These are phyloP conservation scores for Oxytropis ochrocephala DNA, from an alignment of 306 rosid genomes.

Conservation along the genomic window DNA sequence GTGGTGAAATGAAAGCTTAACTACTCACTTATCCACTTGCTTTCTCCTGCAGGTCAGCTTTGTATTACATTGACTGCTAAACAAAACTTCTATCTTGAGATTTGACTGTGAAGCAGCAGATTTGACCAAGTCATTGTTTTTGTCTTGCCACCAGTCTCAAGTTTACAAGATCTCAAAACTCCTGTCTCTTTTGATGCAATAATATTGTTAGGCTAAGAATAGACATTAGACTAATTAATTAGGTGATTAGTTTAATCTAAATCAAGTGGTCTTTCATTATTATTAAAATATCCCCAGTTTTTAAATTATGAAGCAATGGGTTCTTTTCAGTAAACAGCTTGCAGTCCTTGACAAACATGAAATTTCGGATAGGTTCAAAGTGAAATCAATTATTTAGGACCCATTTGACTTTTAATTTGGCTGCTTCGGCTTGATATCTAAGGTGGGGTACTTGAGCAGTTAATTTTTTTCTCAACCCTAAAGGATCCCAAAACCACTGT, in stretches of 20 bases:
- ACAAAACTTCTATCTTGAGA: not conserved
- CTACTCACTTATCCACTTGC: slow-evolving; percentile 10
- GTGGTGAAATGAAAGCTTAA: slow-evolving; percentile 2
- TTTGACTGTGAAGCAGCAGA: not conserved
- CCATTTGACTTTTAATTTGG: slow-evolving; percentile 29
- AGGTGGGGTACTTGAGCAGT: too few species aligned
- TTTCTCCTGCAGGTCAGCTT: not conserved
- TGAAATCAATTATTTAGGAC: slow-evolving; percentile 20
- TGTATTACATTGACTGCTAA: slow-evolving; percentile 2
- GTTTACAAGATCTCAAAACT: not conserved
- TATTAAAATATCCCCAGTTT: not conserved
- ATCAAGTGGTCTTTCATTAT: not conserved
- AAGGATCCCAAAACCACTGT: too few species aligned
- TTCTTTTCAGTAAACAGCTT: slow-evolving; percentile 14
- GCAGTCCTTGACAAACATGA: not conserved
- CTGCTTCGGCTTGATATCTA: not conserved
- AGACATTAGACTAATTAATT: slow-evolving; percentile 16
- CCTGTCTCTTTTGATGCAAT: not conserved
- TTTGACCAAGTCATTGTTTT: slow-evolving; percentile 6
- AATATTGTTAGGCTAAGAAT: not conserved
- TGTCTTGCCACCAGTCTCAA: slow-evolving; percentile 9
- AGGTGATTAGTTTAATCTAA: not conserved
- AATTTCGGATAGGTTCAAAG: not conserved
- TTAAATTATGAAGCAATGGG: not conserved
- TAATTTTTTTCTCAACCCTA: too few species aligned